Conservation (phyloP, 768 basidiomycete species). For the Heimioporus sp. region DNA sequence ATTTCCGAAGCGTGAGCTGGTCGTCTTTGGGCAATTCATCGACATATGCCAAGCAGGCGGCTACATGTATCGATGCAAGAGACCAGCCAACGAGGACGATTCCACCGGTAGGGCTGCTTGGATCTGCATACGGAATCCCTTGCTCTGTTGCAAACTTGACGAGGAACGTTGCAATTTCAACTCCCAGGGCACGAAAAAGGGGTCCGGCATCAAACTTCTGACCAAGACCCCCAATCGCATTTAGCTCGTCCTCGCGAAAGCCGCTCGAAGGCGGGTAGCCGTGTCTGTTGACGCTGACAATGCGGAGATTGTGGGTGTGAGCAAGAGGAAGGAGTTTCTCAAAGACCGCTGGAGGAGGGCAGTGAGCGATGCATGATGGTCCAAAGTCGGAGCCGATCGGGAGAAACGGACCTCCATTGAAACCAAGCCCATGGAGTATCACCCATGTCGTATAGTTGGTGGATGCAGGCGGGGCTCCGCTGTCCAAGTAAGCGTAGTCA, state of each 20-base stretch:
- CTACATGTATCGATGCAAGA: slow-evolving; percentile 10
- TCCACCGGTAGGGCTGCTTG: not conserved
- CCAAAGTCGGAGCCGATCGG: not conserved
- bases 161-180: slow-evolving; percentile 19
- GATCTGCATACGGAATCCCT: slow-evolving; percentile 14
- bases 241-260: slow-evolving; percentile 14
- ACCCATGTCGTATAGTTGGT: slow-evolving; percentile 21
- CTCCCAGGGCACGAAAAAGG: slow-evolving; percentile 15
- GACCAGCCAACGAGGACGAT: slow-evolving; percentile 22
- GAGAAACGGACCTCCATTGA: slow-evolving; percentile 18
- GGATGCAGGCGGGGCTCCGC: slow-evolving; percentile 15
- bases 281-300: slow-evolving; percentile 25
- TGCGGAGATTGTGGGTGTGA: slow-evolving; percentile 16
- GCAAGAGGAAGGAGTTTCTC: slow-evolving; percentile 25
- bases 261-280: slow-evolving; percentile 26
- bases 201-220: slow-evolving; percentile 15
- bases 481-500: slow-evolving; percentile 23
- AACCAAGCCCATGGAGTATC: slow-evolving; percentile 18
- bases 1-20: slow-evolving; percentile 7
- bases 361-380: not conserved
- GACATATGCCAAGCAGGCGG: slow-evolving; percentile 12
- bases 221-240: slow-evolving; percentile 2
- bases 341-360: not conserved
- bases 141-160: slow-evolving; percentile 12
- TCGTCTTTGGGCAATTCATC: slow-evolving; percentile 8